Conservation (phyloP, 768 basidiomycete genomes). For the Sarcomyxa edulis region DNA sequence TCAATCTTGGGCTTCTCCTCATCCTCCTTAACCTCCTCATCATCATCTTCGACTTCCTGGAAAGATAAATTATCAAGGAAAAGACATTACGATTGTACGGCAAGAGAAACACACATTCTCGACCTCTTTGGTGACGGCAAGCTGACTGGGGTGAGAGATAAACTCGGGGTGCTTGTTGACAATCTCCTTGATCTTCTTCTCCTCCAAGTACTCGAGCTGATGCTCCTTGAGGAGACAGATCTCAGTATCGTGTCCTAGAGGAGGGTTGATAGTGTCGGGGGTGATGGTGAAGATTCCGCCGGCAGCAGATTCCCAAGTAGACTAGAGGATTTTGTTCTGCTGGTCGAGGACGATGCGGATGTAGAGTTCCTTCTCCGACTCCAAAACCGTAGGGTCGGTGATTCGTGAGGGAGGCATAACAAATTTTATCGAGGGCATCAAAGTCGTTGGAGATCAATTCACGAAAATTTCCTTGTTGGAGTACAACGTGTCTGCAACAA, state of each 20-base stretch:
- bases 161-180: slow-evolving; percentile 99
- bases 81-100: neutral
- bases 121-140: slow-evolving; percentile 97
- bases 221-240: slow-evolving; percentile 96
- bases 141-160: slow-evolving; percentile 99
- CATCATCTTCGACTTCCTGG: slow-evolving; percentile 75
- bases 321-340: slow-evolving; percentile 91
- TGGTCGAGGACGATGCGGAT: slow-evolving; percentile 87
- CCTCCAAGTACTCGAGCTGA: slow-evolving; percentile 97
- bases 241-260: slow-evolving; percentile 91
- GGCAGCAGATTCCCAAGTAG: slow-evolving; percentile 99
- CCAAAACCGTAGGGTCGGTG: slow-evolving; percentile 89
- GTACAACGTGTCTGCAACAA: slow-evolving; percentile 90
- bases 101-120: slow-evolving; percentile 74
- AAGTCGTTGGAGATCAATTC: slow-evolving; percentile 95
- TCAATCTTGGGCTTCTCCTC: slow-evolving; percentile 76
- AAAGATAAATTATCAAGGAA: slow-evolving; percentile 10
- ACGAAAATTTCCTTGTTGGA: slow-evolving; percentile 99
- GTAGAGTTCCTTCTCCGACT: slow-evolving; percentile 84
- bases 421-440: slow-evolving; percentile 98
- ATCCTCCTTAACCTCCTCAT: slow-evolving; percentile 67
- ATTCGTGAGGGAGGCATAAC: slow-evolving; percentile 90
- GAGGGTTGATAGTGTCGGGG: slow-evolving; percentile 81
- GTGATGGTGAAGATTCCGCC: slow-evolving; percentile 99
- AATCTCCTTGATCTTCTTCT: slow-evolving; percentile 98